Evolutionary conservation across 257 asterid genomes (phyloP), one percentile per base, ranked within the genome.

Genomic region (Misopates orontium): DNA sequence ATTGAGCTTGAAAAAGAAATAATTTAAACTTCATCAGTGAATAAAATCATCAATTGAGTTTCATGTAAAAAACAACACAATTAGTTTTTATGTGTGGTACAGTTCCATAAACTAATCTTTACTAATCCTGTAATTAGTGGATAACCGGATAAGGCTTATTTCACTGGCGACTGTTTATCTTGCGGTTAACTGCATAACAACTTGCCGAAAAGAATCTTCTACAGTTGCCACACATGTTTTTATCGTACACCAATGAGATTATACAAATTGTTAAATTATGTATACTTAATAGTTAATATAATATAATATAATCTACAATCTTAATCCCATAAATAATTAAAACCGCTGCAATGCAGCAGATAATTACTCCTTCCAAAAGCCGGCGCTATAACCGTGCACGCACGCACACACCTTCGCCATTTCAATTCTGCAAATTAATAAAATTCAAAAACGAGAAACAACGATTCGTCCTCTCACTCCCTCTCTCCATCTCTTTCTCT

Each of bases 361-460:
- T 3, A 36, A 36, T 36, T 3, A 36, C 8, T 36, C 42, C 42
- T 39, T 1, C 9, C 13, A 0, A 2, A 15, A 39, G 25, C 67
- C 15, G 80, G 68, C 71, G 23, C 49, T 65, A 50, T 59, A 16
- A 23, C 2, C 60, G 72, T 73, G 79, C 68, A 76, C 73, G 32
- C 22, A 60, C 72, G 36, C 81, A 73, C 28, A 32, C 0, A n/a
- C 50, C 5, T 19, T 69, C 41, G 18, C 19, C 63, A 16, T 49
- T 49, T 49, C 59, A 41, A 65, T 69, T 49, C 74, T 47, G 66
- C 17, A 72, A 39, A 62, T 51, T 67, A 69, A 68, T 68, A 14
- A 40, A 60, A 47, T 21, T 42, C 25, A 53, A 41, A 41, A 56
- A 59, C 71, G 23, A 40, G 39, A 71, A 75, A 55, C 62, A 15